phyloP scores from a whole-genome alignment of 1,139 yeast genomes.

The Geotrichum carabidarum region DNA sequence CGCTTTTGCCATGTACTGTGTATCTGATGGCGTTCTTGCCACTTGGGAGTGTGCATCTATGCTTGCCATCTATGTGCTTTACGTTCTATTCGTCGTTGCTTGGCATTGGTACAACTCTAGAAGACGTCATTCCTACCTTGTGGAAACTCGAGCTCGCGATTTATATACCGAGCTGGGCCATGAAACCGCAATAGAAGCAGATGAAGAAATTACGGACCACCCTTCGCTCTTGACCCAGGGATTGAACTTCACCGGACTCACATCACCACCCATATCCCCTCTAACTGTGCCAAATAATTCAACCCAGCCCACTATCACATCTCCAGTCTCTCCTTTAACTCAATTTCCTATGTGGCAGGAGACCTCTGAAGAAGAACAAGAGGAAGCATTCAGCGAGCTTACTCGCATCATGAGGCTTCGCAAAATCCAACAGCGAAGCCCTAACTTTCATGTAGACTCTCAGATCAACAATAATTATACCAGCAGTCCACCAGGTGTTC shows the following conservation, averaged over 20 bases:
- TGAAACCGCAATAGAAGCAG: constrained; percentile 24
- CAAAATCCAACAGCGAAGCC: constrained; percentile 13
- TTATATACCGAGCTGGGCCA: constrained; percentile 31
- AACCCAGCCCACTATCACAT: background rate
- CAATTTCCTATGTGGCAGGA: constrained; percentile 18
- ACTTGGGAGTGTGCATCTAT: constrained; percentile 46
- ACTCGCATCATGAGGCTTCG: constrained; percentile 31
- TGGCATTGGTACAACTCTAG: constrained; percentile 40
- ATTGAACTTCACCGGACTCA: constrained; percentile 23
- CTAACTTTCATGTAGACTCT: constrained; percentile 6
- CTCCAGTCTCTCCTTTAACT: constrained; percentile 3
- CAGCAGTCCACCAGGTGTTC: constrained; percentile 20
- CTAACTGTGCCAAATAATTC: background rate
- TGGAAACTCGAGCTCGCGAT: constrained; percentile 30
- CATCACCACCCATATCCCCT: constrained; percentile 6
- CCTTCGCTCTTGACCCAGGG: constrained; percentile 22
- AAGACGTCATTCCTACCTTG: constrained; percentile 24
- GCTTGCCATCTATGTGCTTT: constrained; percentile 48
- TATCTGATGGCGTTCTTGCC: constrained; percentile 46
- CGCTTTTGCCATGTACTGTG: constrained; percentile 40
- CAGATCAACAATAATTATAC: constrained; percentile 8
- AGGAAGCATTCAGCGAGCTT: constrained; percentile 30
- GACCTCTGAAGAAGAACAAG: constrained; percentile 25
- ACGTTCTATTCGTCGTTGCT: constrained; percentile 48
- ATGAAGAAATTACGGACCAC: constrained; percentile 25